phyloP scores from a whole-genome alignment of 306 rosid genomes.

The Gillenia trifoliata region DNA sequence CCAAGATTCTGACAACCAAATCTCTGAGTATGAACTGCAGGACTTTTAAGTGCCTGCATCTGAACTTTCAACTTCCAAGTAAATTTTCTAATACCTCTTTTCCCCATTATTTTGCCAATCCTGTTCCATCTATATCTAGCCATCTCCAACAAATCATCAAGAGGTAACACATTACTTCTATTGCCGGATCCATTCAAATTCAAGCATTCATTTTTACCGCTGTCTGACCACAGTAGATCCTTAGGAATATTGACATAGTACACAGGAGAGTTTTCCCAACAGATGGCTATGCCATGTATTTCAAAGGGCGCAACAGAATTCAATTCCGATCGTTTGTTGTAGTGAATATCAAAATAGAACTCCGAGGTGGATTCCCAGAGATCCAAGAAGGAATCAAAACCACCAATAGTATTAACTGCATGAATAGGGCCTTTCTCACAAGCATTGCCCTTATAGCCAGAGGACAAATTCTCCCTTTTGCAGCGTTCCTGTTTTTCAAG shows the following conservation, averaged over 20 bases:
- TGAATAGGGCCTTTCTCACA: constrained; percentile 67
- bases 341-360: constrained; percentile 82
- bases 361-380: constrained; percentile 63
- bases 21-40: constrained; percentile 71
- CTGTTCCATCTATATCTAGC: constrained; percentile 64
- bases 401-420: constrained; percentile 61
- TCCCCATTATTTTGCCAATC: constrained; percentile 61
- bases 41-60: constrained; percentile 72
- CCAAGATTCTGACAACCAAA: constrained; percentile 48
- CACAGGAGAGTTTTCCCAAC: constrained; percentile 90
- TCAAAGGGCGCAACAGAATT: constrained; percentile 68
- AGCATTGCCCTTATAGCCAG: constrained; percentile 27
- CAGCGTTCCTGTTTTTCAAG: constrained; percentile 29
- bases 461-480: constrained; percentile 25
- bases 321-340: constrained; percentile 58
- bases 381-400: constrained; percentile 83
- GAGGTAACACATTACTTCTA: constrained; percentile 36
- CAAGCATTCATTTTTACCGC: constrained; percentile 30
- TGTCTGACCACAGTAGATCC: constrained; percentile 63
- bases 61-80: constrained; percentile 90
- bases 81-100: constrained; percentile 55
- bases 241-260: constrained; percentile 78
- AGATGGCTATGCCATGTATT: constrained; percentile 79
- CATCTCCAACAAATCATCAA: constrained; percentile 42
- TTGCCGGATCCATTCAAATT: constrained; percentile 37